These are phyloP conservation scores for Ganoderma multipileum DNA, from an alignment of 1,284 basidiomycete species.

Conservation along the genomic window DNA sequence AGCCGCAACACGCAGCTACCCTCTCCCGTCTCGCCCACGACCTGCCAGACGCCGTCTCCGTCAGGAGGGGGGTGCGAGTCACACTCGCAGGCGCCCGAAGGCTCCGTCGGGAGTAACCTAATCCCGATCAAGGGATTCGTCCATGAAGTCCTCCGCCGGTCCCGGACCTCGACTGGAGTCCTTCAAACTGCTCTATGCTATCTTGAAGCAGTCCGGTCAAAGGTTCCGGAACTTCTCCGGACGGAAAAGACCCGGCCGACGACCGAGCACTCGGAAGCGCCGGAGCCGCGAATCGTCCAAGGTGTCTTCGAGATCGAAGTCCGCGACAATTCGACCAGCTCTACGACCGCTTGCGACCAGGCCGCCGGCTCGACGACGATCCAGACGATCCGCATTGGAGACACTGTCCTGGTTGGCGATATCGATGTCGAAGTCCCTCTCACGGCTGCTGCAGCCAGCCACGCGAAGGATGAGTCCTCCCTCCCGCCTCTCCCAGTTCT, in stretches of 20 bases:
- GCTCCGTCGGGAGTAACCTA: constrained; percentile 43
- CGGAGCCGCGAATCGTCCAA: constrained; percentile 52
- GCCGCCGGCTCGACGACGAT: constrained; percentile 17
- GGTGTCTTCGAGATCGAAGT: constrained; percentile 27
- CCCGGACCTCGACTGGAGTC: constrained; percentile 75
- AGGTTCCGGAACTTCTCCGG: constrained; percentile 64
- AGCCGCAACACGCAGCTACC: constrained; percentile 53
- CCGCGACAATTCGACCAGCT: background rate
- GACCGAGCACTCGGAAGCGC: constrained; percentile 46
- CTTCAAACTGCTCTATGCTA: constrained; percentile 83
- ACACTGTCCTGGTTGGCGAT: constrained; percentile 17
- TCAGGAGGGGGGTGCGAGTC: constrained; percentile 28
- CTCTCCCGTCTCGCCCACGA: constrained; percentile 51
- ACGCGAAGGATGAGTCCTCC: constrained; percentile 33
- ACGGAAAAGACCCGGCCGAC: constrained; percentile 50
- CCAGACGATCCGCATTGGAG: constrained; percentile 23
- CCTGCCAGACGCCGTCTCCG: constrained; percentile 43
- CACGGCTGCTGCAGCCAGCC: background rate
- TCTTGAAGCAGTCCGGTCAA: constrained; percentile 72
- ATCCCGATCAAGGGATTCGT: constrained; percentile 75
- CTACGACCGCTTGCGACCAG: constrained; percentile 21
- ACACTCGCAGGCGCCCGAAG: constrained; percentile 29
- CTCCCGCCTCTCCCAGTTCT: constrained; percentile 55
- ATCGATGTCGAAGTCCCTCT: constrained; percentile 9
- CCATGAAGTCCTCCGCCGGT: constrained; percentile 78